phyloP scores from a whole-genome alignment of 257 asterid genomes.

The Solanum sitiens region DNA sequence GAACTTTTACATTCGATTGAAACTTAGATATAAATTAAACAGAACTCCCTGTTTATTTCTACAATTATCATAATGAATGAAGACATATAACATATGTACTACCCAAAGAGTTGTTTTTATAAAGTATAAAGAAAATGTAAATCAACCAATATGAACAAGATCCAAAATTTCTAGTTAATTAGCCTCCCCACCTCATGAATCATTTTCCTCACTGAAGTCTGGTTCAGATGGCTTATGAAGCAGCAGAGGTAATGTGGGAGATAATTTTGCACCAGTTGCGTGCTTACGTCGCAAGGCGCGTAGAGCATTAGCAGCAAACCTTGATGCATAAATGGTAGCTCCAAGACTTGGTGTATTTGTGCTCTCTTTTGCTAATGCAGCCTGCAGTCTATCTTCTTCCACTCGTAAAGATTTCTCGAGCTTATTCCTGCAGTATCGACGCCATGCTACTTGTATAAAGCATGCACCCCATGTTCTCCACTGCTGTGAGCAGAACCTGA shows the following conservation, averaged over 20 bases:
- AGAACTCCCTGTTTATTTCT: not conserved
- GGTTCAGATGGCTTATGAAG: slow-evolving; percentile 67
- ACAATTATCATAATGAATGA: not conserved
- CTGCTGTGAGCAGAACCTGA: slow-evolving; percentile 50
- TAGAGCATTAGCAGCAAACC: slow-evolving; percentile 41
- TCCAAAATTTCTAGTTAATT: not conserved
- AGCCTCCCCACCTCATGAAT: not conserved
- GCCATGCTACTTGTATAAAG: slow-evolving; percentile 68
- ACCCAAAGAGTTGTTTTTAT: not conserved
- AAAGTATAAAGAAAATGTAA: not conserved
- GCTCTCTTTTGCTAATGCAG: slow-evolving; percentile 12
- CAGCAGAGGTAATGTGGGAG: slow-evolving; percentile 32
- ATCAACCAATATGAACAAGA: not conserved
- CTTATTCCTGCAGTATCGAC: slow-evolving; percentile 38
- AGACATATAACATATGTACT: not conserved
- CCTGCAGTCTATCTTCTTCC: slow-evolving; percentile 33
- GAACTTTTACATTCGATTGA: not conserved
- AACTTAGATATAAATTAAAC: not conserved
- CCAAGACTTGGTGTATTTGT: slow-evolving; percentile 23
- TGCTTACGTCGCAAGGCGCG: not conserved
- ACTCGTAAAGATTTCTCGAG: slow-evolving; percentile 23
- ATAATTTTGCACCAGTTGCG: not conserved
- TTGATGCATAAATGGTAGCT: slow-evolving; percentile 44
- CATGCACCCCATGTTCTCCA: slow-evolving; percentile 74
- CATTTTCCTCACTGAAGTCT: slow-evolving; percentile 22